Conservation (phyloP, 1,284 basidiomycete genomes). For the Ceratobasidium sp. region DNA sequence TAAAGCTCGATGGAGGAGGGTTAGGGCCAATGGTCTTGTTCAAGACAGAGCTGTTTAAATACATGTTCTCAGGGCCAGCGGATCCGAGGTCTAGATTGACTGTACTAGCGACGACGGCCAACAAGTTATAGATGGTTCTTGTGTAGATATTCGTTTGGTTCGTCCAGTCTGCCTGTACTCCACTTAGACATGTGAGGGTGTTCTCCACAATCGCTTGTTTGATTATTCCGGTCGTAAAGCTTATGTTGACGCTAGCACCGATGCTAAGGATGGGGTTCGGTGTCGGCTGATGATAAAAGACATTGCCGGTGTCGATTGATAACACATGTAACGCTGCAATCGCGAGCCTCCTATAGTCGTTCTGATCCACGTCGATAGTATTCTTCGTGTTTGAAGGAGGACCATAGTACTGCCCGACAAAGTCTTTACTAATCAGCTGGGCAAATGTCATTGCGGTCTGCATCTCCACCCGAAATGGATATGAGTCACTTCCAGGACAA, state of each 20-base stretch:
- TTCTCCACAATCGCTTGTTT: too few species aligned
- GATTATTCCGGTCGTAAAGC: too few species aligned
- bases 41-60: background rate
- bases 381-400: background rate
- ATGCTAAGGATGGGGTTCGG: background rate
- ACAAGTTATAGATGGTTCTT: background rate
- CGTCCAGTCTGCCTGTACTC: background rate
- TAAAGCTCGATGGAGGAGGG: background rate
- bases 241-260: background rate
- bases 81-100: conserved; percentile 28
- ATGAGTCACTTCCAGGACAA: background rate
- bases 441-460: conserved; percentile 11
- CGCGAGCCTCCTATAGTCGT: background rate
- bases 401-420: conserved; percentile 30
- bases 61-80: background rate
- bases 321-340: background rate
- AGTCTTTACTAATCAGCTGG: conserved; percentile 11
- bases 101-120: background rate
- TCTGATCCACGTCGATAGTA: background rate
- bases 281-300: background rate
- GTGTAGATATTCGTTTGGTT: background rate
- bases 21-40: background rate
- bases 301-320: conserved; percentile 7
- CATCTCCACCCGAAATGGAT: background rate
- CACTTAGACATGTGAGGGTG: conserved; percentile 3